Evolutionary conservation across 129 eudicot genomes (phyloP).

Genomic region (Artemisia argyi): DNA sequence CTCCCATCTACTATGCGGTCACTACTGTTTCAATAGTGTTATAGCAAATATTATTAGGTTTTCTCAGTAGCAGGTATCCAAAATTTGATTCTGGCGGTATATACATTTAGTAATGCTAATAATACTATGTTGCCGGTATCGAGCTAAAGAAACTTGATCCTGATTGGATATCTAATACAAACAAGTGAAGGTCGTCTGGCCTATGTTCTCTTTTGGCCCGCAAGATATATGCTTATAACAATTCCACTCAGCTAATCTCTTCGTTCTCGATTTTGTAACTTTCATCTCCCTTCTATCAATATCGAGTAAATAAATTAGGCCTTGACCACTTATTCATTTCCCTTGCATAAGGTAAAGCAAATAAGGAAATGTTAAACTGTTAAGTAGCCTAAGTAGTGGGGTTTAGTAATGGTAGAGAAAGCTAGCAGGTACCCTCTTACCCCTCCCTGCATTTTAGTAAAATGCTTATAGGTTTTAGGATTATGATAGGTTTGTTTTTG

Average conservation of each 20-base stretch:
- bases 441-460: too few species aligned
- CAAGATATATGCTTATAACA: too few species aligned
- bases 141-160: not conserved
- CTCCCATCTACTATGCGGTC: not conserved
- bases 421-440: too few species aligned
- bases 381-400: not conserved
- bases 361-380: not conserved
- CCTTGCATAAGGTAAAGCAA: not conserved
- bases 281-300: not conserved
- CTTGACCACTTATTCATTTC: slow-evolving; percentile 3
- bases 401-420: too few species aligned
- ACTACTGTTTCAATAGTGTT: not conserved
- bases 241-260: too few species aligned
- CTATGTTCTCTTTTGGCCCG: too few species aligned
- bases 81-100: not conserved
- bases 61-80: not conserved
- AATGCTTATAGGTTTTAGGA: too few species aligned
- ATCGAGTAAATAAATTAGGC: slow-evolving; percentile 17
- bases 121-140: not conserved
- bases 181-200: too few species aligned
- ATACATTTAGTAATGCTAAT: not conserved
- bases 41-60: not conserved
- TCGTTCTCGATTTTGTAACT: not conserved
- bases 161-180: too few species aligned
- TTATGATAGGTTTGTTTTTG: too few species aligned